These are phyloP conservation scores for Ensete ventricosum DNA, from an alignment of 176 grass and related monocot genomes.

Conservation along the genomic window DNA sequence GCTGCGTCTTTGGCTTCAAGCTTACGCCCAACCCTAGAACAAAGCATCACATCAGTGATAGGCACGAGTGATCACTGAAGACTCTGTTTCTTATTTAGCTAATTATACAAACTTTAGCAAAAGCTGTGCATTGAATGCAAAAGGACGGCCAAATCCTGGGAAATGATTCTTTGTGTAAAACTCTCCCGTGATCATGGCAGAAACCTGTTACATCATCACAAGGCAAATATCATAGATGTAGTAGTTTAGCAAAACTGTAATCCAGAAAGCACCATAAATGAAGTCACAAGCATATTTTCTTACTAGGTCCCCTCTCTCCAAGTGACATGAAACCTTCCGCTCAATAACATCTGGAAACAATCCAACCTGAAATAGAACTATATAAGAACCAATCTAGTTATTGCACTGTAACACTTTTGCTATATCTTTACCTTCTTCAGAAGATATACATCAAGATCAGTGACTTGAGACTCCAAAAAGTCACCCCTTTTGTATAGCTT, in stretches of 20 bases:
- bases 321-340: conserved; percentile 59
- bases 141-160: conserved; percentile 90
- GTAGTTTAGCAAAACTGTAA: background rate
- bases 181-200: conserved; percentile 85
- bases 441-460: conserved; percentile 72
- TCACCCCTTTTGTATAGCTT: conserved; percentile 69
- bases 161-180: conserved; percentile 95
- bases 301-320: conserved; percentile 77
- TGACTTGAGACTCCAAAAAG: conserved; percentile 41
- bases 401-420: conserved; percentile 20
- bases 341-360: conserved; percentile 90
- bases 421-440: conserved; percentile 63
- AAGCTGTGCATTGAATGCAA: conserved; percentile 66
- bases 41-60: conserved; percentile 2
- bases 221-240: conserved; percentile 9
- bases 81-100: background rate
- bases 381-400: conserved; percentile 20
- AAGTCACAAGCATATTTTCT: conserved; percentile 8
- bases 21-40: conserved; percentile 59
- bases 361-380: conserved; percentile 73
- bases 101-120: conserved; percentile 54
- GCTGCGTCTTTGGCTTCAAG: conserved; percentile 88
- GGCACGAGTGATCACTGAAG: background rate
- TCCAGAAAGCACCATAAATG: background rate
- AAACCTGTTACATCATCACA: conserved; percentile 41